These are phyloP conservation scores for Euclidium syriacum DNA, from an alignment of 345 rosid species.

Conservation along the genomic window DNA sequence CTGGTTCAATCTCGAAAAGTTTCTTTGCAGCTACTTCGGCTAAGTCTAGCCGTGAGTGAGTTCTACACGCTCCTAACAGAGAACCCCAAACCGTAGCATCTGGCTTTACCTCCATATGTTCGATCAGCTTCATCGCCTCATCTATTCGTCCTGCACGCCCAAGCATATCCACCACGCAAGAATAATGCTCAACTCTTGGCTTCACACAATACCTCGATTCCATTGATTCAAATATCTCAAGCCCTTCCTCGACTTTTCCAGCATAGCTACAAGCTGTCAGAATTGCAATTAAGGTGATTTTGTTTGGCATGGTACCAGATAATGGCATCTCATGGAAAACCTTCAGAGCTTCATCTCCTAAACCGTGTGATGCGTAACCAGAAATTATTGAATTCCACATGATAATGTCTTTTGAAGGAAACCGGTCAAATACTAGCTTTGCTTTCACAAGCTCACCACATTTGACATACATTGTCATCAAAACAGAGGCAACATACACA, in stretches of 20 bases:
- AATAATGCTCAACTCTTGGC: slow-evolving; percentile 59
- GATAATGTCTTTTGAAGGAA: slow-evolving; percentile 53
- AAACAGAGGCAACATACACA: slow-evolving; percentile 70
- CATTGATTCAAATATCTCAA: slow-evolving; percentile 59
- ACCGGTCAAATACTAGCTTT: slow-evolving; percentile 56
- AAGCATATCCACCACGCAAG: slow-evolving; percentile 83
- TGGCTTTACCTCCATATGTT: slow-evolving; percentile 57
- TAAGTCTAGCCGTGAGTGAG: slow-evolving; percentile 53
- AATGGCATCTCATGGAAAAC: slow-evolving; percentile 57
- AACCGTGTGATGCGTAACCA: slow-evolving; percentile 79
- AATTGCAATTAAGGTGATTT: slow-evolving; percentile 68
- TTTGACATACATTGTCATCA: slow-evolving; percentile 77
- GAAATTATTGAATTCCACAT: slow-evolving; percentile 84
- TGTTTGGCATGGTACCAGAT: slow-evolving; percentile 52
- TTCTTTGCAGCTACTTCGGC: slow-evolving; percentile 73
- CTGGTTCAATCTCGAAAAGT: slow-evolving; percentile 58
- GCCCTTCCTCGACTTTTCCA: slow-evolving; percentile 64
- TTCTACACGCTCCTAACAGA: slow-evolving; percentile 71
- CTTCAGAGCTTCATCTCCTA: slow-evolving; percentile 59
- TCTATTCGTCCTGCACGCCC: slow-evolving; percentile 65
- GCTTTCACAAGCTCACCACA: slow-evolving; percentile 71
- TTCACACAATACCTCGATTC: slow-evolving; percentile 43
- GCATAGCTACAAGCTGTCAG: slow-evolving; percentile 78
- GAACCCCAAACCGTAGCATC: slow-evolving; percentile 86
- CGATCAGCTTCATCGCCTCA: slow-evolving; percentile 63